These are phyloP conservation scores for Butyriboletus loyo DNA, from an alignment of 768 basidiomycete species.

Conservation along the genomic window DNA sequence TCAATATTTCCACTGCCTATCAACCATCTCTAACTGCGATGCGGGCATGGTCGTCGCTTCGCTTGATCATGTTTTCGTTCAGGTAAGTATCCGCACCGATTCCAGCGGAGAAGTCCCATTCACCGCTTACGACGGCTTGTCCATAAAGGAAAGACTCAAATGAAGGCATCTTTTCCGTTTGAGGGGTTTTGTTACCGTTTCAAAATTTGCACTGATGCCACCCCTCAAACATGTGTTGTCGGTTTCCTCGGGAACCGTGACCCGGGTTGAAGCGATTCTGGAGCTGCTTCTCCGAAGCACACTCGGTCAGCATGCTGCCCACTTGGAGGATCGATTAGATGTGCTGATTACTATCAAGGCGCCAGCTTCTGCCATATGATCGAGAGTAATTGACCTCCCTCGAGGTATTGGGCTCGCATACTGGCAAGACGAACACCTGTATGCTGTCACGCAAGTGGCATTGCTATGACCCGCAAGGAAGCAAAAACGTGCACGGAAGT, in stretches of 20 bases:
- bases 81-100: not conserved
- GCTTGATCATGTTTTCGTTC: not conserved
- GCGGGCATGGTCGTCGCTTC: not conserved
- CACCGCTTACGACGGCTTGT: not conserved
- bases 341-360: not conserved
- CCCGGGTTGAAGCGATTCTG: not conserved
- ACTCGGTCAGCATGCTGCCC: slow-evolving; percentile 2
- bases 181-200: not conserved
- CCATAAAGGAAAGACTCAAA: not conserved
- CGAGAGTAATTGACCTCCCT: slow-evolving; percentile 2
- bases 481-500: not conserved
- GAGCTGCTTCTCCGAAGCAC: not conserved
- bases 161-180: not conserved
- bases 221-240: not conserved
- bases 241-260: slow-evolving; percentile 3
- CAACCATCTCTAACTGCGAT: not conserved
- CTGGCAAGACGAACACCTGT: not conserved
- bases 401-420: not conserved
- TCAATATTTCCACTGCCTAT: not conserved
- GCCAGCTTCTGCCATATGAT: slow-evolving; percentile 1
- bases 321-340: not conserved
- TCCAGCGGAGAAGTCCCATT: not conserved
- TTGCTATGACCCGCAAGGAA: not conserved
- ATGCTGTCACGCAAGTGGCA: slow-evolving; percentile 5
- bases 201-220: not conserved